Conservation (phyloP, 2,329 filamentous ascomycete species). For the Botryotinia calthae region DNA sequence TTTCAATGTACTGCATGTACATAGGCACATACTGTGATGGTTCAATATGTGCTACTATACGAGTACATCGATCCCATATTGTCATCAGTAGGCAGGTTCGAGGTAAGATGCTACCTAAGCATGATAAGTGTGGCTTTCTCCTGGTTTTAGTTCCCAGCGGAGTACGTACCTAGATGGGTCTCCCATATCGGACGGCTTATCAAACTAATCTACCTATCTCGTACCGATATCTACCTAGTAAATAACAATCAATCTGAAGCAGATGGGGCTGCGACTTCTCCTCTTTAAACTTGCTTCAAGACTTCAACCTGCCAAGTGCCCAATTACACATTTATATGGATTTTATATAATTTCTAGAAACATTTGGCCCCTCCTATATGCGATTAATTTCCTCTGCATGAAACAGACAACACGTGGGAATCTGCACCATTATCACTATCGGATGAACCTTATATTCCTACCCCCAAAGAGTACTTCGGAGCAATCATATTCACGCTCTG, state of each 20-base stretch:
- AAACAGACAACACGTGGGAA: conserved; percentile 5
- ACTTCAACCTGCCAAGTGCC: neutral
- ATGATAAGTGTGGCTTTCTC: neutral
- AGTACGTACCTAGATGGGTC: neutral
- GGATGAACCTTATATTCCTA: conserved; percentile 6
- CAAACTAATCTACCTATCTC: neutral
- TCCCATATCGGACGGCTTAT: neutral
- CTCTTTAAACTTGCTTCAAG: neutral
- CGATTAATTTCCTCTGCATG: neutral
- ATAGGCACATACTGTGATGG: neutral
- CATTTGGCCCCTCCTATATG: neutral
- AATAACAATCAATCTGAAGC: conserved; percentile 4
- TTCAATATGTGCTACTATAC: neutral
- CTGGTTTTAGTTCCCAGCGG: neutral
- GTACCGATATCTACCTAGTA: neutral
- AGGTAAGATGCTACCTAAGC: neutral
- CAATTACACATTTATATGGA: neutral
- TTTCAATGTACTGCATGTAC: neutral
- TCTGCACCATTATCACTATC: conserved; percentile 2
- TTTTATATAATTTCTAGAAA: neutral
- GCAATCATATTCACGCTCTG: neutral
- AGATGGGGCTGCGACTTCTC: neutral
- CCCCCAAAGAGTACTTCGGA: no score
- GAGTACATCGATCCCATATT: neutral
- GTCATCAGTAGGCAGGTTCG: neutral